phyloP scores from a whole-genome alignment of 495 filamentous ascomycete species.

The Aspergillus coremiiformis region DNA sequence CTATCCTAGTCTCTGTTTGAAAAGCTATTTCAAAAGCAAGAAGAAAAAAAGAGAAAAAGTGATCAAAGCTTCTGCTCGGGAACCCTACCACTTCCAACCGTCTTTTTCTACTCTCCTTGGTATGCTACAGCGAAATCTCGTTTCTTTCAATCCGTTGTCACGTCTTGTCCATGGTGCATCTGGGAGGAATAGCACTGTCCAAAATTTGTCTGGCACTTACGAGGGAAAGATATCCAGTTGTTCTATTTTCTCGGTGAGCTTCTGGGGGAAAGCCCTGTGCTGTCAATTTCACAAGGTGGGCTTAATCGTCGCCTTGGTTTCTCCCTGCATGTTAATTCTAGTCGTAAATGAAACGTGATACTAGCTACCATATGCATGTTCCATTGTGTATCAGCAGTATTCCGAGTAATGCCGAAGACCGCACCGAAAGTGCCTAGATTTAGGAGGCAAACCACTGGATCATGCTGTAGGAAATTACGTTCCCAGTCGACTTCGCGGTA shows the following conservation, averaged over 20 bases:
- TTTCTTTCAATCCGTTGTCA: slow-evolving; percentile 15
- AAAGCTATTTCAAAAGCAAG: slow-evolving; percentile 27
- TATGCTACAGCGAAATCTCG: slow-evolving; percentile 15
- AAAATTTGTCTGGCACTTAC: slow-evolving; percentile 70
- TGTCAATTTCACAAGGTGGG: slow-evolving; percentile 52
- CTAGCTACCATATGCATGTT: slow-evolving; percentile 21
- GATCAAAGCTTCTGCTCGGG: slow-evolving; percentile 24
- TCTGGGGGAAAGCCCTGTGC: slow-evolving; percentile 94
- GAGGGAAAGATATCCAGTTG: slow-evolving; percentile 93
- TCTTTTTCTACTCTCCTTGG: slow-evolving; percentile 25
- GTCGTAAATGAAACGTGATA: slow-evolving; percentile 36
- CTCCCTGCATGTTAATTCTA: slow-evolving; percentile 40
- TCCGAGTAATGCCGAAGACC: not conserved
- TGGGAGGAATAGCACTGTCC: slow-evolving; percentile 41
- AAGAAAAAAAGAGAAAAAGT: slow-evolving; percentile 34
- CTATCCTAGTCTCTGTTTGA: slow-evolving; percentile 41
- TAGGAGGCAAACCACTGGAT: no score
- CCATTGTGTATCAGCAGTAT: slow-evolving; percentile 18
- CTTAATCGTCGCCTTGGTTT: slow-evolving; percentile 55
- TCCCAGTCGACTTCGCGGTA: no score
- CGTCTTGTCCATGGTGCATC: slow-evolving; percentile 23
- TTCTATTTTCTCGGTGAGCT: slow-evolving; percentile 31
- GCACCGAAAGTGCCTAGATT: no score
- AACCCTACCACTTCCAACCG: slow-evolving; percentile 21
- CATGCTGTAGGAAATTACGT: no score